These are phyloP conservation scores for Mycena sp. DNA, from an alignment of 1,284 basidiomycete genomes.

Conservation along the genomic window DNA sequence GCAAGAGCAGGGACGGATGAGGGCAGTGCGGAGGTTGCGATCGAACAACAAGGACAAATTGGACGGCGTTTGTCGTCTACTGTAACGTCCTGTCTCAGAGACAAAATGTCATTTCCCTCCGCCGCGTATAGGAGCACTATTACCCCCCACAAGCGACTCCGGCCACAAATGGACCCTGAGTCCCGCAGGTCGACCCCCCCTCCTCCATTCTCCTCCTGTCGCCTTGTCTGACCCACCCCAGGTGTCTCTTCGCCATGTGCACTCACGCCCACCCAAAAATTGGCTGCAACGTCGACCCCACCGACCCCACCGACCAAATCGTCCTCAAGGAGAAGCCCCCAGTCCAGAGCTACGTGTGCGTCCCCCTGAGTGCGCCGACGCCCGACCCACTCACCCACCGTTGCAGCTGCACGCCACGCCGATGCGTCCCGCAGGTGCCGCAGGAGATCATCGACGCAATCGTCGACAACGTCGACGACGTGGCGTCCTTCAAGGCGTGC, in stretches of 20 bases:
- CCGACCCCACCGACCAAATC: too few species aligned
- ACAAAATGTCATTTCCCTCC: background rate
- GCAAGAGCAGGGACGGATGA: too few species aligned
- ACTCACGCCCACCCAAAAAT: background rate
- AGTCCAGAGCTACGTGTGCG: background rate
- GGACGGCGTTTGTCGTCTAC: too few species aligned
- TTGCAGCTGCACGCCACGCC: conserved; percentile 5
- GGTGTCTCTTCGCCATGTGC: conserved; percentile 16
- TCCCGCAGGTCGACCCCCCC: background rate
- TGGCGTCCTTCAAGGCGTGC: conserved; percentile 20
- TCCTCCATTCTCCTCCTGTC: background rate
- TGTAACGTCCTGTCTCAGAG: too few species aligned
- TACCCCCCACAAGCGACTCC: background rate
- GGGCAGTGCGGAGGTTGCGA: too few species aligned
- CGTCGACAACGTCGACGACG: conserved; percentile 21
- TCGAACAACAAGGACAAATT: too few species aligned
- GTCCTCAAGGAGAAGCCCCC: background rate
- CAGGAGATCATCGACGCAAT: conserved; percentile 27
- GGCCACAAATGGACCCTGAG: too few species aligned
- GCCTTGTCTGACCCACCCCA: background rate
- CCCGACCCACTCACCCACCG: background rate
- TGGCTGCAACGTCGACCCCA: conserved; percentile 26
- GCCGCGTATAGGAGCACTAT: background rate
- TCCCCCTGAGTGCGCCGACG: background rate
- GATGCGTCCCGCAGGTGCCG: conserved; percentile 21